Evolutionary conservation across 179 eudicot genomes (phyloP).

Genomic region (Beta lomatogona): DNA sequence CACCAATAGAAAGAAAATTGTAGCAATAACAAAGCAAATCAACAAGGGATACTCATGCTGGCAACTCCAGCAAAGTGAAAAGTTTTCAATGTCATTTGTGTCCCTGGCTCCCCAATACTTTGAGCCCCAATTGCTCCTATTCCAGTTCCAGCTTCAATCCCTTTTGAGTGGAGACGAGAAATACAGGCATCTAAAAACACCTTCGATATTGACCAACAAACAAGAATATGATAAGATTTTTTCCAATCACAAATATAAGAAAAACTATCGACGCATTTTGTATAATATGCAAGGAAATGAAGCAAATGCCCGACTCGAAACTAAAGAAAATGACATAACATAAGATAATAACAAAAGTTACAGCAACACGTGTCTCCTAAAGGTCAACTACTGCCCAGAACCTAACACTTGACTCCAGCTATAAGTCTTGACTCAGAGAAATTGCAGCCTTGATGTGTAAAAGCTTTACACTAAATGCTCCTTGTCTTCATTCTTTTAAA

Average conservation of each 20-base stretch:
- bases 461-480: no score
- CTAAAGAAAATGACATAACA: neutral
- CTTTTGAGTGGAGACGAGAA: conserved; percentile 73
- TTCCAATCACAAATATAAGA: conserved; percentile 1
- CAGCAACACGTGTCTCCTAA: neutral
- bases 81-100: conserved; percentile 97
- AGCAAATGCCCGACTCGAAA: neutral
- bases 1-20: neutral
- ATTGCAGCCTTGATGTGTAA: no score
- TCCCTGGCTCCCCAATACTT: conserved; percentile 99
- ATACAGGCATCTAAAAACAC: conserved; percentile 76
- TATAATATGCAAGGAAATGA: neutral
- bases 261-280: neutral
- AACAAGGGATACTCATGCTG: conserved; percentile 94
- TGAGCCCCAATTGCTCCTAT: conserved; percentile 99
- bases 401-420: no score
- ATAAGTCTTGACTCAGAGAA: no score
- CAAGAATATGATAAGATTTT: neutral
- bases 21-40: conserved; percentile 5
- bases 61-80: conserved; percentile 99
- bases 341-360: neutral
- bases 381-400: neutral
- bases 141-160: conserved; percentile 87
- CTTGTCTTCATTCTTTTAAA: no score
- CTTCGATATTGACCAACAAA: conserved; percentile 32